Evolutionary conservation across 1,284 basidiomycete genomes (phyloP).

Genomic region (Trichosporon sp.): DNA sequence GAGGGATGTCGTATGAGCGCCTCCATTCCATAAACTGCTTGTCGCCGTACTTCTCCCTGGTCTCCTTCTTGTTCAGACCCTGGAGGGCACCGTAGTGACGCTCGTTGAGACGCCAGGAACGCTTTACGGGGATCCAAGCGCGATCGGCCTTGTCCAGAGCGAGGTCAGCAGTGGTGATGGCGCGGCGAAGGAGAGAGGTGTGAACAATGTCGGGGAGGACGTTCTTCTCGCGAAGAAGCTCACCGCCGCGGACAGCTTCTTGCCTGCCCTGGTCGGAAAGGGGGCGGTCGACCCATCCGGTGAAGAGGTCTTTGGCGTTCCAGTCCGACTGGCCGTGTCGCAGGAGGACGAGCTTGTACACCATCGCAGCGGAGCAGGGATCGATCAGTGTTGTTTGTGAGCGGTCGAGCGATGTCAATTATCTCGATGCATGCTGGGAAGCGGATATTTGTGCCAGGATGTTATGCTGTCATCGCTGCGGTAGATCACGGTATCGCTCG

Average conservation of each 20-base stretch:
- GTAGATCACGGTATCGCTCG: too few relatives aligned
- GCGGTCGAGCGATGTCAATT: too few relatives aligned
- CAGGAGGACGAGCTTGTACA: constrained; percentile 8
- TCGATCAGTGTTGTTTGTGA: too few relatives aligned
- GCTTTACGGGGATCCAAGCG: constrained; percentile 6
- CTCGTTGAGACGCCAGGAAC: constrained; percentile 7
- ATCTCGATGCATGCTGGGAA: too few relatives aligned
- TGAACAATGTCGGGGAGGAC: constrained; percentile 3
- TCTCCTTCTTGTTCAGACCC: constrained; percentile 5
- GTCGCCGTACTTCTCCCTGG: constrained; percentile 7
- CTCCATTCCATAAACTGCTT: constrained; percentile 6
- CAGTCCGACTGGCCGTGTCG: constrained; percentile 9
- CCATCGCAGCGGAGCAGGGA: too few relatives aligned
- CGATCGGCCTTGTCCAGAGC: constrained; percentile 7
- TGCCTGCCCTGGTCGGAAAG: background rate
- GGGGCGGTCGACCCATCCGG: constrained; percentile 6
- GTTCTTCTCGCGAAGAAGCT: constrained; percentile 4
- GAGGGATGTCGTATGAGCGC: constrained; percentile 4
- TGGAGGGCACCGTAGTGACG: constrained; percentile 10
- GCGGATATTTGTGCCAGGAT: too few relatives aligned
- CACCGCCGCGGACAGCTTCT: constrained; percentile 2
- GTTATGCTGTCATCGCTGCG: too few relatives aligned
- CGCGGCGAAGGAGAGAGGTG: constrained; percentile 8
- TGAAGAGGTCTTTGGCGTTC: constrained; percentile 10
- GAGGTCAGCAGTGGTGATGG: constrained; percentile 5